Percentiles rank a stretch among this genome's conserved stretches.
Evolutionary conservation across 805 yeast genomes (phyloP).

Genomic region (Sugiyamaella lignohabitans): DNA sequence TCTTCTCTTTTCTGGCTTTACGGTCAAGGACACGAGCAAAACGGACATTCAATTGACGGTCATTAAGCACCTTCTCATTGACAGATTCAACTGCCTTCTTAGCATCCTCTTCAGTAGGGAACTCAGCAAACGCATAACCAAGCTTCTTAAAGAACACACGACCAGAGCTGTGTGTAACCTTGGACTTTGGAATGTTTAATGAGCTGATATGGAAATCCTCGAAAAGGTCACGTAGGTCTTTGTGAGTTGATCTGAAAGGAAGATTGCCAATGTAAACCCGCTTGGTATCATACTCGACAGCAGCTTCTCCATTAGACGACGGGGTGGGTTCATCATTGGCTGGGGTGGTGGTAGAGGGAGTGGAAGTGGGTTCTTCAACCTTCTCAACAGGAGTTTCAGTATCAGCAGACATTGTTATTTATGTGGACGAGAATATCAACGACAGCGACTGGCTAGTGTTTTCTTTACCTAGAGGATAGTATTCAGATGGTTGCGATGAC

Average conservation of each 20-base stretch:
- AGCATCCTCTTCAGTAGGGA: constrained; percentile 36
- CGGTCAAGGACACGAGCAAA: constrained; percentile 27
- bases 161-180: constrained; percentile 17
- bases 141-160: constrained; percentile 21
- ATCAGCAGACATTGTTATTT: not conserved
- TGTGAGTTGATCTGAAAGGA: constrained; percentile 46
- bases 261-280: constrained; percentile 53
- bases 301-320: not conserved
- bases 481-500: too few species aligned
- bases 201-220: constrained; percentile 2
- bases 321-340: not conserved
- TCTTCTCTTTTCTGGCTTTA: not conserved
- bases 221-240: constrained; percentile 42
- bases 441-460: too few species aligned
- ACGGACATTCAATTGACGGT: constrained; percentile 24
- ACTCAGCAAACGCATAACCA: constrained; percentile 53
- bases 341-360: not conserved
- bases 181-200: constrained; percentile 33
- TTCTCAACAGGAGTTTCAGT: constrained; percentile 1
- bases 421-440: too few species aligned
- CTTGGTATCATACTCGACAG: constrained; percentile 17
- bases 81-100: constrained; percentile 38
- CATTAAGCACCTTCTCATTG: constrained; percentile 30
- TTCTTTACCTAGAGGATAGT: too few species aligned
- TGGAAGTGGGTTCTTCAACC: not conserved